phyloP scores from a whole-genome alignment of 2,329 filamentous ascomycete genomes.

The Xylaria sp. region DNA sequence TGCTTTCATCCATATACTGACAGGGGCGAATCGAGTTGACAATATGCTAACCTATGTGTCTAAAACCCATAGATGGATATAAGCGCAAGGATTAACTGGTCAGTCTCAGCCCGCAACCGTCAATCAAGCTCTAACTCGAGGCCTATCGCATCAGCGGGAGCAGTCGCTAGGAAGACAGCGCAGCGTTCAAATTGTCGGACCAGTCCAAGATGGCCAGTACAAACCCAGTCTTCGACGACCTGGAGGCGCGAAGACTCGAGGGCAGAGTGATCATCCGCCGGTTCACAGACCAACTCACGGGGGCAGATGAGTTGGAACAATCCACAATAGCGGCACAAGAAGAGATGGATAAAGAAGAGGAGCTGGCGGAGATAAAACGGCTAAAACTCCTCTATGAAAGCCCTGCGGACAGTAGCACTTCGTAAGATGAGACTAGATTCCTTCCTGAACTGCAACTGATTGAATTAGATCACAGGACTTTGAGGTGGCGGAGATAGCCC shows the following conservation, averaged over 20 bases:
- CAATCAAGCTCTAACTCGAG: background rate
- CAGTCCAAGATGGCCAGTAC: background rate
- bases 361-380: constrained; percentile 4
- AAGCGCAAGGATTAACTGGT: background rate
- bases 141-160: background rate
- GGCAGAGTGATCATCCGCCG: constrained; percentile 18
- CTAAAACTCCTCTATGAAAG: constrained; percentile 16
- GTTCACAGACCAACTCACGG: constrained; percentile 22
- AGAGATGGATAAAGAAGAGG: constrained; percentile 22
- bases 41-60: background rate
- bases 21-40: background rate
- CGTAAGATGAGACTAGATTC: background rate
- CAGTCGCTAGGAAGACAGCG: background rate
- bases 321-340: constrained; percentile 22
- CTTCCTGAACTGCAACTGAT: background rate
- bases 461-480: constrained; percentile 17
- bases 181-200: too few relatives aligned
- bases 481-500: constrained; percentile 22
- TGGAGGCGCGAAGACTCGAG: constrained; percentile 3
- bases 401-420: background rate
- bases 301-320: constrained; percentile 21
- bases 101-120: background rate
- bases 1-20: background rate
- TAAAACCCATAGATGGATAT: background rate
- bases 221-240: background rate